Evolutionary conservation across 2,329 filamentous ascomycete genomes (phyloP).

Genomic region (Ophiostoma piceae): DNA sequence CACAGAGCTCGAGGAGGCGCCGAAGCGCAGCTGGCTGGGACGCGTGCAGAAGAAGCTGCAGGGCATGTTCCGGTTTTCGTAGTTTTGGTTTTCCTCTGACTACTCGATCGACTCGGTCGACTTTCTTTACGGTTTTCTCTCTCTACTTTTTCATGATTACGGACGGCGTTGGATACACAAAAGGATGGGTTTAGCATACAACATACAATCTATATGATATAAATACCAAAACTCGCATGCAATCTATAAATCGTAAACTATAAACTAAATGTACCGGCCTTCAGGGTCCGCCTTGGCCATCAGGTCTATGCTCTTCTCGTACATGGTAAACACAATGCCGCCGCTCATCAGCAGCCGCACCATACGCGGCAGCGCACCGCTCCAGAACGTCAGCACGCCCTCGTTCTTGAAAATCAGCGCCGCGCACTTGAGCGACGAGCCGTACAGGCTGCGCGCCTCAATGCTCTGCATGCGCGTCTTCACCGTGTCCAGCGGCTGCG

Average conservation of each 20-base stretch:
- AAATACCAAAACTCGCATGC: not conserved
- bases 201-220: conserved; percentile 10
- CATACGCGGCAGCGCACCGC: conserved; percentile 79
- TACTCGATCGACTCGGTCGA: not conserved
- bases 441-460: conserved; percentile 73
- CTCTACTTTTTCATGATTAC: not conserved
- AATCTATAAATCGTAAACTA: too few species aligned
- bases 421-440: conserved; percentile 81
- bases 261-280: conserved; percentile 64
- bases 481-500: conserved; percentile 77
- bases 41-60: conserved; percentile 50
- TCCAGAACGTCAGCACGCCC: conserved; percentile 87
- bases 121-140: not conserved
- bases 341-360: conserved; percentile 83
- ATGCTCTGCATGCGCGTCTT: conserved; percentile 99
- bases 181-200: conserved; percentile 2
- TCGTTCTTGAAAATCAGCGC: conserved; percentile 81
- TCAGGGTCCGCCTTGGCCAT: conserved; percentile 77
- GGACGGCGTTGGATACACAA: conserved; percentile 16
- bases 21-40: conserved; percentile 50
- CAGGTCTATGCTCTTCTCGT: conserved; percentile 92
- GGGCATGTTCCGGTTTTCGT: conserved; percentile 56
- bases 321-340: conserved; percentile 97
- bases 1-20: conserved; percentile 58
- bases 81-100: not conserved